Base-by-base conservation (phyloP, 306 rosid genomes). In the Citrullus amarus region DNA sequence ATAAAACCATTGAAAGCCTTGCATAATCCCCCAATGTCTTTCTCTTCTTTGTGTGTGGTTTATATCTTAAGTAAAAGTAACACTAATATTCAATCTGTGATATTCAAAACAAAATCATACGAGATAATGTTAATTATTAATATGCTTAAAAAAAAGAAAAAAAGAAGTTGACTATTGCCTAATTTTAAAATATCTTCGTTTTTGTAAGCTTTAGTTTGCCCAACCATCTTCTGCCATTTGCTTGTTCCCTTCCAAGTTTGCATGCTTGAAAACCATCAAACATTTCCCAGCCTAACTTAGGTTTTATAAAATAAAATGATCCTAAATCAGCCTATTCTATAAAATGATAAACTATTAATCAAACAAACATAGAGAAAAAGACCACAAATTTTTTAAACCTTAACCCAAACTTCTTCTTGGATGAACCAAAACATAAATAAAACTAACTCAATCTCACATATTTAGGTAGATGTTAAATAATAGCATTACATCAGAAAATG, bases 211-310 rank as follows among this genome's bases (percentile, higher is more conserved):
- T 50, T 32, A 25, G 34, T 63, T 62, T 4, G 32, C 13, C 83
- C 87, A 84, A 79, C 51, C 34, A 3, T 7, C 10, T 3, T 10
- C 12, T 41, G 82, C 82, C 95, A 85, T 83, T 80, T 86, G 75
- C 46, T 14, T 30, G 68, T 39, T 80, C 71, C 39, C 51, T 57
- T 25, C 59, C 74, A 34, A 61, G 72, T 60, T 83, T 78, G 51
- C 82, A 56, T 92, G 93, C 75, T 80, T 89, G 92, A 79, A 80
- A 89, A 78, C 79, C 8, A 71, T 82, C 90, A 80, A 90, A 84
- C 97, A 88, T 55, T 41, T 28, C 22, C 57, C 57, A 44, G 6
- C 58, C 76, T 48, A 44, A 46, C 55, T 13, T 51, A 12, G 1
- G 3, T 44, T 25, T 22, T 12, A 41, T 30, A 32, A 7, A 6